Percentiles rank a stretch among this genome's conserved stretches.
phyloP scores from a whole-genome alignment of 2,329 filamentous ascomycete genomes.

The Botryotinia convoluta region DNA sequence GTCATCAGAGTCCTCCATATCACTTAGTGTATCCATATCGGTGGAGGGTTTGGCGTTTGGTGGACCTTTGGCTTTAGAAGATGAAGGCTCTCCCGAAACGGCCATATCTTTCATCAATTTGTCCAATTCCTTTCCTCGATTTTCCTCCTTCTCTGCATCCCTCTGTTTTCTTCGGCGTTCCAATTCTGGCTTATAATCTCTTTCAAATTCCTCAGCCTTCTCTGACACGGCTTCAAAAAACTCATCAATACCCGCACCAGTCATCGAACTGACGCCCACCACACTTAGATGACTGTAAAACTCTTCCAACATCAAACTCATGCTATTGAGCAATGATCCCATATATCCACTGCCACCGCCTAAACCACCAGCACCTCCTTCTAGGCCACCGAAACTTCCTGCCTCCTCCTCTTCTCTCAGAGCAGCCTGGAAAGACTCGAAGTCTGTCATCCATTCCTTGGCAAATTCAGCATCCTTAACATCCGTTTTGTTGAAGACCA shows the following conservation, averaged over 20 bases:
- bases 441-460: constrained; percentile 99
- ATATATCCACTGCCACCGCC: constrained; percentile 88
- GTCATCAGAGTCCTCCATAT: constrained; percentile 46
- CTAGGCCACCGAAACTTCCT: constrained; percentile 71
- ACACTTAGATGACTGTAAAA: constrained; percentile 94
- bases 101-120: constrained; percentile 95
- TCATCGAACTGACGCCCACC: constrained; percentile 90
- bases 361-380: constrained; percentile 56
- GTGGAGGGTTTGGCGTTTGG: constrained; percentile 24
- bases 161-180: constrained; percentile 74
- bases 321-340: constrained; percentile 91
- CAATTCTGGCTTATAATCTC: constrained; percentile 89
- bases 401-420: constrained; percentile 75
- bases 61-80: constrained; percentile 34
- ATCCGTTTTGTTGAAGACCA: constrained; percentile 99
- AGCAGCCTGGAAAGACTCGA: constrained; percentile 89
- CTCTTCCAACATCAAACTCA: constrained; percentile 96
- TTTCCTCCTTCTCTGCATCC: constrained; percentile 68
- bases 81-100: constrained; percentile 47
- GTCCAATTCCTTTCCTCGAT: constrained; percentile 77
- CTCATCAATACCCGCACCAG: constrained; percentile 84
- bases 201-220: constrained; percentile 84
- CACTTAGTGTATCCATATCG: constrained; percentile 41
- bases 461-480: constrained; percentile 88
- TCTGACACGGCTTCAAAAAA: constrained; percentile 88